Conservation (phyloP, 2,329 filamentous ascomycete genomes). For the Hypoxylon sp. region DNA sequence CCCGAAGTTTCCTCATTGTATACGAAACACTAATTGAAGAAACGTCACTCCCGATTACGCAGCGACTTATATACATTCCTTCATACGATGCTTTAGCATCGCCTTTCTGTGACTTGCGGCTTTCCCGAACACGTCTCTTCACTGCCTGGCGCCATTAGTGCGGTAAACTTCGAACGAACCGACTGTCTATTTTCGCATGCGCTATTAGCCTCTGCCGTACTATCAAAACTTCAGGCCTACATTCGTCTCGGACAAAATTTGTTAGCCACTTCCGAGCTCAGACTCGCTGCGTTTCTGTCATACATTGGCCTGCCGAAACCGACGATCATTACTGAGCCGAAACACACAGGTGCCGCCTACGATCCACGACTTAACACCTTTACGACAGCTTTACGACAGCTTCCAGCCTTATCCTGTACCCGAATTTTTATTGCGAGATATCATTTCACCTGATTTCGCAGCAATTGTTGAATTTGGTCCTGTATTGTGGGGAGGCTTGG, state of each 20-base stretch:
- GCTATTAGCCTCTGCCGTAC: conserved; percentile 14
- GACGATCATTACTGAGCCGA: conserved; percentile 59
- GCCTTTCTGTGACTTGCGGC: conserved; percentile 14
- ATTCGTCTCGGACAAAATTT: conserved; percentile 33
- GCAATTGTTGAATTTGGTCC: conserved; percentile 1
- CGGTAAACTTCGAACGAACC: conserved; percentile 24
- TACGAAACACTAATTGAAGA: conserved; percentile 38
- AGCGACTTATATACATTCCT: conserved; percentile 37
- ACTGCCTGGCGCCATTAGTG: conserved; percentile 10
- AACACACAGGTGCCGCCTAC: conserved; percentile 51
- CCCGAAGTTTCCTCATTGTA: conserved; percentile 23
- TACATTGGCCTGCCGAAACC: conserved; percentile 55
- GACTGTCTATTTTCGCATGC: conserved; percentile 24
- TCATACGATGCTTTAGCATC: conserved; percentile 34
- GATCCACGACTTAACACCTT: conserved; percentile 31
- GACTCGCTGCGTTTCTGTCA: conserved; percentile 44
- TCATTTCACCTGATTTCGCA: conserved; percentile 3
- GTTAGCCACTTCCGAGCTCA: conserved; percentile 35
- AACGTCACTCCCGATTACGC: conserved; percentile 25
- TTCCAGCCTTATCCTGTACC: conserved; percentile 13
- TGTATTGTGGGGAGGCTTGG: conserved; percentile 9
- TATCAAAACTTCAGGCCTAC: conserved; percentile 24
- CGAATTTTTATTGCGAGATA: conserved; percentile 10
- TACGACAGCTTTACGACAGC: conserved; percentile 38
- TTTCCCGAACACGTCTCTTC: conserved; percentile 10